These are phyloP conservation scores for Xylaria sp. DNA, from an alignment of 2,329 filamentous ascomycete genomes.

Conservation along the genomic window DNA sequence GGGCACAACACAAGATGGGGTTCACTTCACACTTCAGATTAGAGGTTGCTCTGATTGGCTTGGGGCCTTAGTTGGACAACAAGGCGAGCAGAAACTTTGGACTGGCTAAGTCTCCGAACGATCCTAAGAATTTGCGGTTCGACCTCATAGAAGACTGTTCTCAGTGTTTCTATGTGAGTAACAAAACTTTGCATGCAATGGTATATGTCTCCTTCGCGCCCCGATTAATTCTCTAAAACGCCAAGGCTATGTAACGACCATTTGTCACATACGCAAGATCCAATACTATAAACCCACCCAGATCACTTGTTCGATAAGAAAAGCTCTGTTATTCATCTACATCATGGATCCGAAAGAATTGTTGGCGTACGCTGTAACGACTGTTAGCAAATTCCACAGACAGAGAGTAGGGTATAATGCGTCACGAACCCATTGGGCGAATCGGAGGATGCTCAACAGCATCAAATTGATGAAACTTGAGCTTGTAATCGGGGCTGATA, in stretches of 20 bases:
- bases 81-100: slow-evolving; percentile 62
- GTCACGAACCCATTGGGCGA: slow-evolving; percentile 79
- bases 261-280: slow-evolving; percentile 48
- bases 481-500: slow-evolving; percentile 89
- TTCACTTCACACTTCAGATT: slow-evolving; percentile 64
- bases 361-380: slow-evolving; percentile 78
- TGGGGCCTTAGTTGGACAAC: slow-evolving; percentile 65
- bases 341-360: slow-evolving; percentile 84
- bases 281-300: slow-evolving; percentile 43
- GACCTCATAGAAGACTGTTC: neutral
- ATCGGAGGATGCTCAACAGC: slow-evolving; percentile 96
- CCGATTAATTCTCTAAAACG: slow-evolving; percentile 45
- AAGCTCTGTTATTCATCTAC: slow-evolving; percentile 54
- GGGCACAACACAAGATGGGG: slow-evolving; percentile 56
- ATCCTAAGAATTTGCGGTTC: slow-evolving; percentile 4
- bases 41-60: slow-evolving; percentile 72
- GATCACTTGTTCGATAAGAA: slow-evolving; percentile 37
- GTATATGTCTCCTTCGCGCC: slow-evolving; percentile 37
- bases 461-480: slow-evolving; percentile 92
- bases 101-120: slow-evolving; percentile 48
- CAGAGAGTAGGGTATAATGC: slow-evolving; percentile 13
- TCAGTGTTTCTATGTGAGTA: slow-evolving; percentile 21
- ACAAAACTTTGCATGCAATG: slow-evolving; percentile 24
- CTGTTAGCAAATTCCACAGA: slow-evolving; percentile 43
- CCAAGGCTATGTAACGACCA: slow-evolving; percentile 47